These are phyloP conservation scores for Guyanaporus albipodus DNA, from an alignment of 768 basidiomycete genomes.

Conservation along the genomic window DNA sequence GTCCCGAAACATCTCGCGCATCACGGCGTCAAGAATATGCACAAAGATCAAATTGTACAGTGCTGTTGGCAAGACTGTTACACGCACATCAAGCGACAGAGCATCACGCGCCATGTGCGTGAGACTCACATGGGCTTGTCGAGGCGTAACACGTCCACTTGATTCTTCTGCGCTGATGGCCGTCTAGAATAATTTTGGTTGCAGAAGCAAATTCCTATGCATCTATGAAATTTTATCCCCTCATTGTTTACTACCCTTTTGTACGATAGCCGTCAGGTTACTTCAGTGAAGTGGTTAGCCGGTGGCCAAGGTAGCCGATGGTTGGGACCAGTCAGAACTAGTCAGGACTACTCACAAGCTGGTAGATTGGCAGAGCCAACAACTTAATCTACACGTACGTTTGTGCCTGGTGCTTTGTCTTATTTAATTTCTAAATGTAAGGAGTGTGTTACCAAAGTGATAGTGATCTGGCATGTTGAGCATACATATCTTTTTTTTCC, in stretches of 20 bases:
- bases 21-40: conserved; percentile 10
- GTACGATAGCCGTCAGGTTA: conserved; percentile 5
- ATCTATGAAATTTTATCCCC: not conserved
- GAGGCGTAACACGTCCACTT: not conserved
- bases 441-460: no score
- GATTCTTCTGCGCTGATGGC: no score
- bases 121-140: conserved; percentile 14
- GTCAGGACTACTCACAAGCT: no score
- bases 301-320: no score
- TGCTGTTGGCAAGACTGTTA: conserved; percentile 14
- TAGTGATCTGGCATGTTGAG: no score
- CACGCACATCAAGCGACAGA: not conserved
- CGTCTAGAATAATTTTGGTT: no score
- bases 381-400: not conserved
- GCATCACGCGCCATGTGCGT: conserved; percentile 10
- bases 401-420: not conserved
- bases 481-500: no score
- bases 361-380: no score
- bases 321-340: no score
- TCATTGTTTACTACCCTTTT: not conserved
- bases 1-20: conserved; percentile 9
- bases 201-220: no score
- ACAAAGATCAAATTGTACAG: not conserved
- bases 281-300: not conserved
- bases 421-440: no score